Base-by-base conservation (phyloP, 805 yeast species). In the Candida mattraensis region DNA sequence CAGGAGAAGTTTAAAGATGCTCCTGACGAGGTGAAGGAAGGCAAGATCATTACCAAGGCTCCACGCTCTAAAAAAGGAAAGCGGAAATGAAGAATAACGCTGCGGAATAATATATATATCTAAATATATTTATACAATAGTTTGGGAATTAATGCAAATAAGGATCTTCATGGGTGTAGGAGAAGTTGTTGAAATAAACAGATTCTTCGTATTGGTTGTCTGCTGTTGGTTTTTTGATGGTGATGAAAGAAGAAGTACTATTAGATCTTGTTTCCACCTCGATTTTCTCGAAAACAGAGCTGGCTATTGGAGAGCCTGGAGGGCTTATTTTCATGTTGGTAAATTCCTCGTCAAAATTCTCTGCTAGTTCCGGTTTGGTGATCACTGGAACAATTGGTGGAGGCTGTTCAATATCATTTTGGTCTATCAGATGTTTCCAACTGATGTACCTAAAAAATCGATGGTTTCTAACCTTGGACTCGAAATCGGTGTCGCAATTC, bases 371-470 rank as follows among this genome's bases (percentile, higher is more conserved):
- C 16, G 94, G 91, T 52, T 87, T 80, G 0, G 94, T 83, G 27
- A 88, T 76, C 5, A 86, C 61, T 1, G 96, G 96, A n/a, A 78
- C 64, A 22, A 87, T 81, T 1, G 96, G 96, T 1, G 96, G 95
- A 2, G 95, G 94, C 34, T 65, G 62, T 6, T 74, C 60, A 1
- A 61, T 59, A 18, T 61, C 65, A 30, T 70, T 66, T 16, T 80
- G 78, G 12, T 57, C 54, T 31, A 71, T 75, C 28, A 87, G 58
- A 31, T 62, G 58, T 11, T 63, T 61, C 95, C 95, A 87, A 53
- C 82, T 71, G 22, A 87, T 65, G 46, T 80, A 78, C 42, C 95
- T 73, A 65, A 87, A 87, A 42, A 87, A 84, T 28, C 83, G 66
- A 53, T 85, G 93, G 32, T 74, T 66, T 52, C 76, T 76, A 39